These are phyloP conservation scores for Magnolia officinalis DNA, from an alignment of 164 flowering plant genomes.

Conservation along the genomic window DNA sequence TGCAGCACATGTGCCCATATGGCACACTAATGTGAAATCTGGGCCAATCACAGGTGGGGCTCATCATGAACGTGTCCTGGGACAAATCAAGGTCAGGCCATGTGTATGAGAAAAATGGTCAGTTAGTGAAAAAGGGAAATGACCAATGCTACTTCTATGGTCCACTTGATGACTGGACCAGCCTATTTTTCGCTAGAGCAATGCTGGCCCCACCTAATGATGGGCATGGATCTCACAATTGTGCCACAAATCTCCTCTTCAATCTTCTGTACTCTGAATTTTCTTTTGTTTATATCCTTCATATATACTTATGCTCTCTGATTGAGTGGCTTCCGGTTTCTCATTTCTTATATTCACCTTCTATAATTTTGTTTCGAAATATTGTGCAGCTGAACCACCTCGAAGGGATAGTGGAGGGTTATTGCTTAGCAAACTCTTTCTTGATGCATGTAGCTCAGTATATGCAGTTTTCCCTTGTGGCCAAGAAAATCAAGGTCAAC, in stretches of 20 bases:
- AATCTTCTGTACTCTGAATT: not conserved
- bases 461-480: conserved; percentile 85
- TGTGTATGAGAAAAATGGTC: not conserved
- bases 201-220: not conserved
- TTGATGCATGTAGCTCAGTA: conserved; percentile 63
- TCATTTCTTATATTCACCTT: not conserved
- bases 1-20: not conserved
- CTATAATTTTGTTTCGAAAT: conserved; percentile 10
- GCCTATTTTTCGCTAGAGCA: not conserved
- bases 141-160: not conserved
- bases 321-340: not conserved
- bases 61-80: not conserved
- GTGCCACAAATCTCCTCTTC: not conserved
- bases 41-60: not conserved
- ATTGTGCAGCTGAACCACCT: conserved; percentile 78
- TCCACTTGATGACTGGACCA: not conserved
- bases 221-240: not conserved
- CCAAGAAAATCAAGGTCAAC: conserved; percentile 78
- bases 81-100: not conserved
- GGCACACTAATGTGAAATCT: not conserved
- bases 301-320: not conserved
- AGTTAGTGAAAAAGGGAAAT: not conserved
- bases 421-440: conserved; percentile 69
- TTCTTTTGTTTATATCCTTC: too few relatives aligned
- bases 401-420: conserved; percentile 79